Base-by-base conservation (phyloP, 106 monocot genomes). In the Allium fistulosum region DNA sequence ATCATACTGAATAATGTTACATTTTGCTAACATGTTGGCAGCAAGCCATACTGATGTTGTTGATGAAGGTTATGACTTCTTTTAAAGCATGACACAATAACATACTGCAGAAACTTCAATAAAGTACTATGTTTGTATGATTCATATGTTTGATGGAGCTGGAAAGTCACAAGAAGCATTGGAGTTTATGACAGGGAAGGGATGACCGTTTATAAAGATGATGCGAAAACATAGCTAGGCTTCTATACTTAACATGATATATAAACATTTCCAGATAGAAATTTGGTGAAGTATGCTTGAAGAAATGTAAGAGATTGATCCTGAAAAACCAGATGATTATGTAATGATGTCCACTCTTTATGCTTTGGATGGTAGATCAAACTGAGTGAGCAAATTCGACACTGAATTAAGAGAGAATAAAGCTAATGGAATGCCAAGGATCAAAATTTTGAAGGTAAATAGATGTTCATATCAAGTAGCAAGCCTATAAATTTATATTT, bases 51-150 rank as follows among this genome's bases (percentile, higher is more conserved):
- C 76, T 8, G 89, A 84, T 51, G 70, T 85, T 78, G 69, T 85
- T 62, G 66, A 27, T 5, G 82, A 80, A 67, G 85, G 85, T 1
- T 60, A 75, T 52, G 57, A 71, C 80, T 71, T 66, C 58, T 89
- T 89, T 27, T 51, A 85, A 37, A 71, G 58, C 47, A 85, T 89
- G 85, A 57, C 51, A 15, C n/a, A 27, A 27, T 22, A 72, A 26
- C 71, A 77, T 58, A 70, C 69, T 27, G 72, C 82, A 14, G 48
- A 48, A 46, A 82, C 89, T 4, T 77, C 77, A 9, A 85, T 64
- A 82, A 85, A 77, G 47, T 82, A 89, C n/a, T 89, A 82, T 69
- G 71, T 69, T 2, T 89, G 79, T 18, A 82, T 85, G 85, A 85
- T 89, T 52, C 85, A 89, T 68, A 70, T 89, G 80, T 71, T 89